Base-by-base conservation (phyloP, 257 asterid species). In the Solanum corneliomulleri region DNA sequence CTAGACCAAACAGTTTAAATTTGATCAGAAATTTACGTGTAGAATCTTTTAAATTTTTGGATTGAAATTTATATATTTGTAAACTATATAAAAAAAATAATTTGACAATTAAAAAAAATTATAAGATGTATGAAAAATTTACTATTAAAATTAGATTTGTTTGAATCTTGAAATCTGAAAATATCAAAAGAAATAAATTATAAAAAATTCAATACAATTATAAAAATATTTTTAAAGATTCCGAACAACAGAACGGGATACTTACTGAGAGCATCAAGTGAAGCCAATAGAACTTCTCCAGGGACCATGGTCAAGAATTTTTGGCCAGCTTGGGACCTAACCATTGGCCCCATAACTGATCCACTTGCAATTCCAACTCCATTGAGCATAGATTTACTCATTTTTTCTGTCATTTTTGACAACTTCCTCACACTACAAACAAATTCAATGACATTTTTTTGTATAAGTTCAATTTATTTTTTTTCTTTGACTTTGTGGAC, bases 211-310 rank as follows among this genome's bases (percentile, higher is more conserved):
- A 13, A 27, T 0, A 66, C 2, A 6, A 12, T 4, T 66, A 13
- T 1, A 2, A 68, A 3, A 13, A 0, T 3, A 68, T 27, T 13
- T n/a, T 69, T 29, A 0, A 14, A 69, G 0, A 69, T 1, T 69
- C 0, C 6, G 23, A 69, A 0, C 41, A 29, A 14, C 3, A 0
- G 2, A 0, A 0, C 0, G 1, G 2, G 2, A 6, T 13, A 91
- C 98, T 93, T 92, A 95, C 98, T 90, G 35, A 95, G 88, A 71
- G 97, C 94, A 89, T 96, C 98, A 82, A 96, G 94, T 60, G 97
- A 96, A 89, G 98, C 98, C 89, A 96, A 89, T 83, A 96, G 92
- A 37, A 94, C 96, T 90, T 94, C 94, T 82, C 98, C 98, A 0
- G 98, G 98, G 47, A 89, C 91, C 96, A 92, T 93, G 49, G 93